Evolutionary conservation across 1,284 basidiomycete genomes (phyloP).

Genomic region (Leucoagaricus sp.): DNA sequence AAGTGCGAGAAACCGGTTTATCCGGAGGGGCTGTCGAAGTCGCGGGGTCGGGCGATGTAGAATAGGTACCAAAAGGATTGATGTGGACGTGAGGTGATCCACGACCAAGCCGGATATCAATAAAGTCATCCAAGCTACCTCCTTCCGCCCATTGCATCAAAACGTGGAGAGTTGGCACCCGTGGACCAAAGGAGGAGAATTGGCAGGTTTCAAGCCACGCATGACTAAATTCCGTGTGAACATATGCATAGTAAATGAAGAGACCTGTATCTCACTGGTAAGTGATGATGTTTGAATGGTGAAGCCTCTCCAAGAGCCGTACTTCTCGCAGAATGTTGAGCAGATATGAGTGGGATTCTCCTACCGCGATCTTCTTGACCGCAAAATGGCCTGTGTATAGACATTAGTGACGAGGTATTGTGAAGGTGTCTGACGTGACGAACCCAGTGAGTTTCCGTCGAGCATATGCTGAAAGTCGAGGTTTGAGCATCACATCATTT

Average conservation of each 20-base stretch:
- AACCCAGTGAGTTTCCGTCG: slow-evolving; percentile 76
- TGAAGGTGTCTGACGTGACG: slow-evolving; percentile 11
- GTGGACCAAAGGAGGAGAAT: slow-evolving; percentile 85
- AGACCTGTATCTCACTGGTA: slow-evolving; percentile 64
- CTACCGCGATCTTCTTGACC: slow-evolving; percentile 95
- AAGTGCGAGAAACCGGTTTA: slow-evolving; percentile 9
- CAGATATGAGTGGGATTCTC: slow-evolving; percentile 83
- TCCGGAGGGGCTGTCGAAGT: slow-evolving; percentile 22
- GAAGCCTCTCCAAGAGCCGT: slow-evolving; percentile 69
- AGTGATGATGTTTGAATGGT: slow-evolving; percentile 91
- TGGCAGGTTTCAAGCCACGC: slow-evolving; percentile 88
- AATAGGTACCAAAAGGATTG: slow-evolving; percentile 34
- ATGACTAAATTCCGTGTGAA: slow-evolving; percentile 45
- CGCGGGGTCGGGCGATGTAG: slow-evolving; percentile 9
- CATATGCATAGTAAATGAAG: background rate
- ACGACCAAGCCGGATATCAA: slow-evolving; percentile 71
- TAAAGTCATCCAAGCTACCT: slow-evolving; percentile 84
- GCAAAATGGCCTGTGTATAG: slow-evolving; percentile 70
- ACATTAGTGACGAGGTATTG: slow-evolving; percentile 3
- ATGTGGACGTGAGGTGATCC: slow-evolving; percentile 48
- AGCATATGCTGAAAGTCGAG: slow-evolving; percentile 65
- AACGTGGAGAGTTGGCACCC: slow-evolving; percentile 81
- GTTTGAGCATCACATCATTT: background rate
- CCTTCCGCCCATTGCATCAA: slow-evolving; percentile 95
- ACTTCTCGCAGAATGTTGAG: slow-evolving; percentile 82